A percentile compares a stretch with the other conserved stretches of the same genome.
These are phyloP conservation scores for Scheffersomyces cryptocercus DNA, from an alignment of 1,139 yeast species.

Conservation along the genomic window DNA sequence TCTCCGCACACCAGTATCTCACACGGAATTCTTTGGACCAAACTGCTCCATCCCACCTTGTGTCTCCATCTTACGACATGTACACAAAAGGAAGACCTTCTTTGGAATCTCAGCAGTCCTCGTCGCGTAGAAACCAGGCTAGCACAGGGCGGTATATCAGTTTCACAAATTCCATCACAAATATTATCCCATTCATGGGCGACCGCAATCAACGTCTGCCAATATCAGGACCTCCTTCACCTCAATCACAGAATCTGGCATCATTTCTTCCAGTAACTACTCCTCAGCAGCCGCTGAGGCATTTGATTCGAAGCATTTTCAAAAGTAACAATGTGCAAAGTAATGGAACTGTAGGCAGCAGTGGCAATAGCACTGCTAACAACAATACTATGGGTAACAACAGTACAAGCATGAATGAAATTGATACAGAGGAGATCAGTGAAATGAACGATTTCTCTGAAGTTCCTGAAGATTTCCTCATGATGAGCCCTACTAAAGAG, in stretches of 20 bases:
- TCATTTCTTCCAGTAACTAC: conserved; percentile 10
- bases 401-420: conserved; percentile 1
- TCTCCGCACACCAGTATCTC: conserved; percentile 47
- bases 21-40: conserved; percentile 43
- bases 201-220: conserved; percentile 33
- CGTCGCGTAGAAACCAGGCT: conserved; percentile 12
- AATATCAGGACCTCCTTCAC: conserved; percentile 19
- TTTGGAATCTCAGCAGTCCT: conserved; percentile 27
- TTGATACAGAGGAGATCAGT: neutral
- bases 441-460: neutral
- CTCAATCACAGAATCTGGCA: conserved; percentile 5
- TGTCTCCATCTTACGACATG: conserved; percentile 37
- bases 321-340: conserved; percentile 22
- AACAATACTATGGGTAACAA: conserved; percentile 5
- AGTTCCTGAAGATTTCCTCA: conserved; percentile 17
- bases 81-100: conserved; percentile 27
- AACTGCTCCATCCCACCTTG: conserved; percentile 27
- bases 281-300: conserved; percentile 28
- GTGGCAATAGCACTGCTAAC: conserved; percentile 1
- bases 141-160: conserved; percentile 32
- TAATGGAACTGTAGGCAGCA: too few species aligned
- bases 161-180: conserved; percentile 41
- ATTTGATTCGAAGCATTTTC: conserved; percentile 45
- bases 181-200: conserved; percentile 48
- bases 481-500: conserved; percentile 24